These are phyloP conservation scores for Trichocomaceae sp. DNA, from an alignment of 2,329 filamentous ascomycete genomes.

Conservation along the genomic window DNA sequence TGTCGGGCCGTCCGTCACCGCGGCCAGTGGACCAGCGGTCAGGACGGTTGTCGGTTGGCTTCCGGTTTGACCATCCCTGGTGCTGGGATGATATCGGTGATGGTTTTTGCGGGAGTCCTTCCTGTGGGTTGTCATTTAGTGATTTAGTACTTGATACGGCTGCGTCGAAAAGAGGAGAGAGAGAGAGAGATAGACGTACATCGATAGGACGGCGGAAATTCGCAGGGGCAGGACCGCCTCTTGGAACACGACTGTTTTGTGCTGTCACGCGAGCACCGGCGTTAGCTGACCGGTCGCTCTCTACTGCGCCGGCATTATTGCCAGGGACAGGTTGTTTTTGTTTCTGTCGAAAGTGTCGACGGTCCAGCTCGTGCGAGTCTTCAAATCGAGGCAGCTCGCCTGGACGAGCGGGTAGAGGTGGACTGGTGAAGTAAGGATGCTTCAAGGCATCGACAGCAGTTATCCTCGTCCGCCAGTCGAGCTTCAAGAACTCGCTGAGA, in stretches of 20 bases:
- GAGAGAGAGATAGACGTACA: slow-evolving; percentile 20
- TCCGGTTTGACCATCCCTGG: slow-evolving; percentile 23
- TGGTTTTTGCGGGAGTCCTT: slow-evolving; percentile 33
- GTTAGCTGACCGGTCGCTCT: slow-evolving; percentile 46
- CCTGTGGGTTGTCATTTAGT: slow-evolving; percentile 17
- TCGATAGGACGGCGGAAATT: slow-evolving; percentile 24
- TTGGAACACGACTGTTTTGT: slow-evolving; percentile 30
- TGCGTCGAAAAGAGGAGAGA: neutral
- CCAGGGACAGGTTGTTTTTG: slow-evolving; percentile 74
- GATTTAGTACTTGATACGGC: too few species aligned
- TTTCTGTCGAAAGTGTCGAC: slow-evolving; percentile 81
- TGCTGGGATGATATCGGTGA: slow-evolving; percentile 25
- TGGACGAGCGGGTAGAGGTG: slow-evolving; percentile 71
- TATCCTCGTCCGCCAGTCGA: slow-evolving; percentile 82
- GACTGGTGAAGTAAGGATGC: slow-evolving; percentile 80
- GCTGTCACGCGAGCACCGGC: slow-evolving; percentile 26
- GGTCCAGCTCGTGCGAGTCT: slow-evolving; percentile 93
- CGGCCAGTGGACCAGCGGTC: slow-evolving; percentile 19
- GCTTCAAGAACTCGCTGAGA: slow-evolving; percentile 71
- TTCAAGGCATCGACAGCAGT: slow-evolving; percentile 91
- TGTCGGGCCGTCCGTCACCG: slow-evolving; percentile 27
- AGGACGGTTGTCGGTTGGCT: slow-evolving; percentile 22
- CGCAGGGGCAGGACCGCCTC: slow-evolving; percentile 23
- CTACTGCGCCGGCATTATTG: slow-evolving; percentile 64
- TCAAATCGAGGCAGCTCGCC: slow-evolving; percentile 87